phyloP scores from a whole-genome alignment of 495 filamentous ascomycete species.

The Talaromyces wortmannii region DNA sequence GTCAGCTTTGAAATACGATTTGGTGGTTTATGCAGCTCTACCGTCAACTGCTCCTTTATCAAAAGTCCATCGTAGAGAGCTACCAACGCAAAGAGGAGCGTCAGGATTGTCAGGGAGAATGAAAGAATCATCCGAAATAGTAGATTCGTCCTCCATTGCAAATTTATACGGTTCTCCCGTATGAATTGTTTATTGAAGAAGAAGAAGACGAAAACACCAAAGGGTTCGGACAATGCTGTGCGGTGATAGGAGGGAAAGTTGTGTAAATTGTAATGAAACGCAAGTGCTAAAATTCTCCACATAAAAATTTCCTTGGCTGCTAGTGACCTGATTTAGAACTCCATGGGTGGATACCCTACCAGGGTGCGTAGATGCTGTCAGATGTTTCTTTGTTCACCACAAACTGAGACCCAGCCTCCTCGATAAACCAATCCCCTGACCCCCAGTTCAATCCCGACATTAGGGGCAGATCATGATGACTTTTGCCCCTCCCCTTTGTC shows the following conservation, averaged over 20 bases:
- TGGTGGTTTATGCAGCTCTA: not conserved
- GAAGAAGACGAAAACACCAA: not conserved
- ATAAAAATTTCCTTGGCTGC: not conserved
- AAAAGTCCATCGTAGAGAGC: not conserved
- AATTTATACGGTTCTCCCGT: not conserved
- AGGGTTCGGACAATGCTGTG: not conserved
- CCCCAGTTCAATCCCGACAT: not conserved
- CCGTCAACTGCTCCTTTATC: slow-evolving; percentile 1
- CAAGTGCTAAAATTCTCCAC: not conserved
- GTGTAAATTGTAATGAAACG: not conserved
- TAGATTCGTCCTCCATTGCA: not conserved
- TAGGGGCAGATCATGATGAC: not conserved
- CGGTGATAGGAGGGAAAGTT: not conserved
- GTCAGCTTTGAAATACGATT: not conserved
- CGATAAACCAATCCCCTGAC: not conserved
- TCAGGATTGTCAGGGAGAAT: slow-evolving; percentile 1
- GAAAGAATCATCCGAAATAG: not conserved
- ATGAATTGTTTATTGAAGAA: not conserved
- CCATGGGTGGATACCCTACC: not conserved
- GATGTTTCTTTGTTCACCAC: slow-evolving; percentile 3
- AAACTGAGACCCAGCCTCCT: slow-evolving; percentile 2
- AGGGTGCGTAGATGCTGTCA: not conserved
- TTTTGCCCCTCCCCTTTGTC: not conserved
- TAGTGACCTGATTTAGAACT: not conserved
- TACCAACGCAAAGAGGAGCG: slow-evolving; percentile 2